Conservation (phyloP, 768 basidiomycete genomes). For the Naganishia vishniacii region DNA sequence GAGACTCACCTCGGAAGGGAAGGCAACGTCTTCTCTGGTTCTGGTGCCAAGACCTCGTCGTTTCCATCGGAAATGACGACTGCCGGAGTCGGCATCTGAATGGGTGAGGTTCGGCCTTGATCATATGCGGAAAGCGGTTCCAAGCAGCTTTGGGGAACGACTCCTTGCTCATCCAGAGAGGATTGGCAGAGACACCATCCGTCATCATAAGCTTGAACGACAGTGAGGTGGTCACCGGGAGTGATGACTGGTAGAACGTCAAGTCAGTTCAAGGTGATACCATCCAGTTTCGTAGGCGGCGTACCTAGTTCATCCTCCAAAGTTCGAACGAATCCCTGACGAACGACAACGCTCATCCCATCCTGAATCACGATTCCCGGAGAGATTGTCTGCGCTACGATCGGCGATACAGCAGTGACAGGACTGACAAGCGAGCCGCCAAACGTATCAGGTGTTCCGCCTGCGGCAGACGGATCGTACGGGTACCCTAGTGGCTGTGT, state of each 20-base stretch:
- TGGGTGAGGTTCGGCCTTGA: conserved; percentile 5
- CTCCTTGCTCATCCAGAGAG: conserved; percentile 31
- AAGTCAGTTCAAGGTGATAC: not conserved
- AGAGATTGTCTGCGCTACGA: not conserved
- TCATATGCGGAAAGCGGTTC: conserved; percentile 27
- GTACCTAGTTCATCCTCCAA: conserved; percentile 47
- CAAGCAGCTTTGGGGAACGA: conserved; percentile 44
- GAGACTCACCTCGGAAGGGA: conserved; percentile 16
- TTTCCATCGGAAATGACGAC: conserved; percentile 11
- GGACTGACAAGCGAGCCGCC: not conserved
- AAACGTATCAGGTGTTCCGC: not conserved
- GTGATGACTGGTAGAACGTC: conserved; percentile 33
- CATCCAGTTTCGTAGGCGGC: conserved; percentile 22
- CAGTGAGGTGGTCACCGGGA: conserved; percentile 43
- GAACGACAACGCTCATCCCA: conserved; percentile 42
- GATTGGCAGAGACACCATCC: conserved; percentile 46
- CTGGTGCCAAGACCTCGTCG: not conserved
- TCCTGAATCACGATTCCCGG: conserved; percentile 31
- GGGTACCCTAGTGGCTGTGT: conserved; percentile 9
- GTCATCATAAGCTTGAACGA: conserved; percentile 46
- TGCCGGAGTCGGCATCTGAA: conserved; percentile 15
- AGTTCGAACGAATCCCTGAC: conserved; percentile 42
- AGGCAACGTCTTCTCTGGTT: not conserved
- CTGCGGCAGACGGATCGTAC: not conserved
- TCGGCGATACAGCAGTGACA: not conserved